These are phyloP conservation scores for Auricularia heimuer DNA, from an alignment of 768 basidiomycete genomes.

Conservation along the genomic window DNA sequence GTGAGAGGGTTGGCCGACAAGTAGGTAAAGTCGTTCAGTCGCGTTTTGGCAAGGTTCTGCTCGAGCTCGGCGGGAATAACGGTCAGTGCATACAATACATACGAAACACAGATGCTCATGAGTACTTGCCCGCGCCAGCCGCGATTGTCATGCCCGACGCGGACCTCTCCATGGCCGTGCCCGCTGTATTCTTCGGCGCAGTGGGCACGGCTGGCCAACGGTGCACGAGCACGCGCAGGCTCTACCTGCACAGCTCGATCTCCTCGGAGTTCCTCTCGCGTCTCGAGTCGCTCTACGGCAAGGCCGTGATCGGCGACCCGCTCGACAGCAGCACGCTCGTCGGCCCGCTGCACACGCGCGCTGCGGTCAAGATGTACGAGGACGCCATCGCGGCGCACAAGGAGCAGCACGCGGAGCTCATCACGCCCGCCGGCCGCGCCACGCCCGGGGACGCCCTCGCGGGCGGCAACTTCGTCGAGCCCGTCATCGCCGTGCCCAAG, in stretches of 20 bases:
- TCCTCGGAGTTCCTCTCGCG: conserved; percentile 66
- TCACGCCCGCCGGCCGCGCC: conserved; percentile 20
- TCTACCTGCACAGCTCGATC: conserved; percentile 79
- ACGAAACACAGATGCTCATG: not conserved
- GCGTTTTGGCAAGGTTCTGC: conserved; percentile 80
- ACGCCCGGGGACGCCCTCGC: conserved; percentile 44
- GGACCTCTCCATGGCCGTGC: conserved; percentile 80
- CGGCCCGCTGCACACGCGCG: conserved; percentile 74
- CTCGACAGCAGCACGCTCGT: conserved; percentile 62
- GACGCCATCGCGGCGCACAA: conserved; percentile 52
- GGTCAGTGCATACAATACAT: conserved; percentile 37
- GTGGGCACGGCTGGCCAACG: conserved; percentile 69
- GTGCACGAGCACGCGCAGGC: conserved; percentile 86
- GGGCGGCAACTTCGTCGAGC: conserved; percentile 82
- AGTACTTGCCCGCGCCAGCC: conserved; percentile 36
- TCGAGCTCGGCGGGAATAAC: conserved; percentile 94
- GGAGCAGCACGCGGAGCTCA: conserved; percentile 59
- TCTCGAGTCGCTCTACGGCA: conserved; percentile 57
- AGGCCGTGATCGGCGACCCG: conserved; percentile 72
- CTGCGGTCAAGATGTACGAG: conserved; percentile 58
- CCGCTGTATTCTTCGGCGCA: conserved; percentile 87
- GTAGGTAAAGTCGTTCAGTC: conserved; percentile 85
- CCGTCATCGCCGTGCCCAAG: conserved; percentile 69
- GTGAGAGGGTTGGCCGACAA: conserved; percentile 73
- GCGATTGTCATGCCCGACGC: conserved; percentile 91